Conservation (phyloP, 768 basidiomycete genomes). For the Trametes gibbosa region DNA sequence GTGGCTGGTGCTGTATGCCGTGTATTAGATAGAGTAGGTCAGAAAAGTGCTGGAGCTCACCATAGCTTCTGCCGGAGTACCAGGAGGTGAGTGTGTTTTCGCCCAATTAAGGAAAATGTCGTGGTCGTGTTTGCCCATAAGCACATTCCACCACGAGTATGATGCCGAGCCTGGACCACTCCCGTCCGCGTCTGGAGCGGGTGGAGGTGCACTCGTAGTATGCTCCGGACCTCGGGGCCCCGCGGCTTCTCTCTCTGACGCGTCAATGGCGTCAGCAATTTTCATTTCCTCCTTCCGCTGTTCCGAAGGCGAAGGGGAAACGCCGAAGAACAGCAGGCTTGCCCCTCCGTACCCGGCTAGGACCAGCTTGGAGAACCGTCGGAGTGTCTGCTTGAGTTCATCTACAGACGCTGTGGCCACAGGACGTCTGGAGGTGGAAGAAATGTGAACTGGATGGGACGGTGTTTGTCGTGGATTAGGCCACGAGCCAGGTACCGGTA, state of each 20-base stretch:
- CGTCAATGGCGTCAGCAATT: slow-evolving; percentile 64
- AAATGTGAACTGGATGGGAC: neutral
- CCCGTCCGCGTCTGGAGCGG: neutral
- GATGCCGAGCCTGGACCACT: slow-evolving; percentile 13
- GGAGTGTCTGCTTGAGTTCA: slow-evolving; percentile 67
- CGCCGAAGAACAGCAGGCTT: slow-evolving; percentile 76
- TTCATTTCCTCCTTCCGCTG: slow-evolving; percentile 56
- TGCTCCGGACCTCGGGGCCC: neutral
- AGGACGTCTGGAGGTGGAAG: neutral
- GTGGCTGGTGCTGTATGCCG: neutral
- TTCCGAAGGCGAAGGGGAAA: slow-evolving; percentile 39
- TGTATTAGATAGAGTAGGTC: neutral
- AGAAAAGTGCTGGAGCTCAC: neutral
- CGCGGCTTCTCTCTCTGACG: slow-evolving; percentile 62
- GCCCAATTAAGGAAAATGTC: slow-evolving; percentile 76
- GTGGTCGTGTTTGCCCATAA: slow-evolving; percentile 77
- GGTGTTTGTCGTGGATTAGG: neutral
- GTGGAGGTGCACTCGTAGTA: neutral
- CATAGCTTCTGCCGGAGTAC: neutral
- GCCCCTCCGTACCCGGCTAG: slow-evolving; percentile 85
- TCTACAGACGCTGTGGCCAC: slow-evolving; percentile 32
- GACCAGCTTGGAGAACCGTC: slow-evolving; percentile 78
- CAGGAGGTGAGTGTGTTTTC: slow-evolving; percentile 13
- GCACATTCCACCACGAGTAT: slow-evolving; percentile 83
- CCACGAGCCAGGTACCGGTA: slow-evolving; percentile 8